Conservation (phyloP, 129 eudicot genomes). For the Lactuca saligna region DNA sequence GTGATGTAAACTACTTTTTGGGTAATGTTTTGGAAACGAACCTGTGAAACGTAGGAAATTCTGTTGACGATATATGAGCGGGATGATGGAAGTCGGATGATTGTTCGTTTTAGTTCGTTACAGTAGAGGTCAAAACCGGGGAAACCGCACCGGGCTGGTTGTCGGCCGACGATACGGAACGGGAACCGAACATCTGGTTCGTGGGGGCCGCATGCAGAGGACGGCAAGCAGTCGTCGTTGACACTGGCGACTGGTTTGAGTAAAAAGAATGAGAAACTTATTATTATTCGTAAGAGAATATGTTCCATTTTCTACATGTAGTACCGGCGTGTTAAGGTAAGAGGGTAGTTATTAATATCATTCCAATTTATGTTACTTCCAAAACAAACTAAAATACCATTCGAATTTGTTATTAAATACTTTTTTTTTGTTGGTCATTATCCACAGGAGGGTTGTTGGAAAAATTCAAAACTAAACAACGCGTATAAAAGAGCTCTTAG, state of each 20-base stretch:
- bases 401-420: too few species aligned
- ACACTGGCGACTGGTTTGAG: conserved; percentile 17
- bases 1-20: neutral
- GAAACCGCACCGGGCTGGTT: conserved; percentile 43
- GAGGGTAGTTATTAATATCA: too few species aligned
- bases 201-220: conserved; percentile 17
- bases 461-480: too few species aligned
- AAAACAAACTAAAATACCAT: too few species aligned
- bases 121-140: conserved; percentile 62
- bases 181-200: conserved; percentile 59
- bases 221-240: conserved; percentile 25
- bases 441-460: too few species aligned
- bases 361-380: too few species aligned
- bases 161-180: conserved; percentile 41
- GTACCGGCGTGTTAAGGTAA: too few species aligned
- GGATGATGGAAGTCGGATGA: conserved; percentile 38
- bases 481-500: too few species aligned
- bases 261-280: neutral
- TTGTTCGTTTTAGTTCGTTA: conserved; percentile 32
- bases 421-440: too few species aligned
- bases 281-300: too few species aligned
- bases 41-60: conserved; percentile 41
- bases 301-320: too few species aligned
- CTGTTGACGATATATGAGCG: conserved; percentile 34
- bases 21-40: neutral